Evolutionary conservation across 2,329 filamentous ascomycete species (phyloP), one percentile per base, ranked within the genome.

Genomic region (Cladobotryum mycophilum): DNA sequence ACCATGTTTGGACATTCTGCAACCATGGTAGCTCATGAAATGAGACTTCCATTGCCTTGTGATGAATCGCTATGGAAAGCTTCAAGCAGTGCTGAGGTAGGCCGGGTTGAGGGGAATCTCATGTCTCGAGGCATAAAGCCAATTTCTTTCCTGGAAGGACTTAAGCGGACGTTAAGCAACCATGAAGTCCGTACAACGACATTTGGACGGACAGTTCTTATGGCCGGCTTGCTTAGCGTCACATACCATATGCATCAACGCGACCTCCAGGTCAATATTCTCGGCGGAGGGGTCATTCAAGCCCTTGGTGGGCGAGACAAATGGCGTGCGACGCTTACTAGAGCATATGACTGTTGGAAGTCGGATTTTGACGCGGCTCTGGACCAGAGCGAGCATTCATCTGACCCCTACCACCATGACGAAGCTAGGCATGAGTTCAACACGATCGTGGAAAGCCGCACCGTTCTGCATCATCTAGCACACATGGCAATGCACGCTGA

Each of bases 401-500:
- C 71, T 20, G 77, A 80, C 48, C 79, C 81, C 2, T 82, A 82
- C 58, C 70, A 71, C 45, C 76, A 76, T 57, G 74, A 78, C 48
- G 64, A 75, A 75, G 60, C 61, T 60, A 82, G 87, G 54, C 85
- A 85, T 59, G 76, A 82, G 53, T 70, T 74, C 47, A 80, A 76
- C 50, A 70, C 80, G 13, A 84, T 95, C 30, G 92, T 93, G 60
- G 89, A 96, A 65, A 90, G 86, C 55, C 82, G 89, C 17, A 95
- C 87, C 2, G 92, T 96, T 25, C 75, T 97, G 41, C 91, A 97
- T 64, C 89, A 95, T 61, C 75, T 99, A 12, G 93, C 93, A 0
- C 93, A 97, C 67, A 96, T 99, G 89, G 89, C 90, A 3, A 96
- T 96, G 80, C 90, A 97, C 63, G 90, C 95, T 20, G 92, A 97